Percentiles rank a stretch among this genome's conserved stretches.
Conservation (phyloP, 2,329 filamentous ascomycete species). For the Cladosporium sphaerospermum region DNA sequence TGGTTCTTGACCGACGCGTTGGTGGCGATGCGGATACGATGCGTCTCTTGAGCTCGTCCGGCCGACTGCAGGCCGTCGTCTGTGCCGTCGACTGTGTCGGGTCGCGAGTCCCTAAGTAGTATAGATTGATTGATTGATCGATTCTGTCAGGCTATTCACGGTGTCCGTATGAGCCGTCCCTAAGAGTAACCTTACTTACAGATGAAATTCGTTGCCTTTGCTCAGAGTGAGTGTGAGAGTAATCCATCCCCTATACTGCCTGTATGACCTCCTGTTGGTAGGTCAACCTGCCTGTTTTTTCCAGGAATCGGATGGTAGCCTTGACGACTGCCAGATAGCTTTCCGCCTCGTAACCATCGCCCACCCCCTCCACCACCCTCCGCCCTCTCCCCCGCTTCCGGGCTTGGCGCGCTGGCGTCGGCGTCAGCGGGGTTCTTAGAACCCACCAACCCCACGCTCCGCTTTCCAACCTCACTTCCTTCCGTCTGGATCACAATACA, state of each 20-base stretch:
- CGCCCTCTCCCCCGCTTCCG: no score
- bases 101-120: no score
- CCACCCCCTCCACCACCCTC: no score
- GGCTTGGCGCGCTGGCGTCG: no score
- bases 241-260: background rate
- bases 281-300: background rate
- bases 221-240: background rate
- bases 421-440: no score
- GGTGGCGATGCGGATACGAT: background rate
- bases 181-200: background rate
- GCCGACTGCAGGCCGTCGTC: background rate
- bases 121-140: constrained; percentile 42
- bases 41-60: background rate
- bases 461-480: no score
- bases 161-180: background rate
- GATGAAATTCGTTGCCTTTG: background rate
- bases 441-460: no score
- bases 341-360: no score
- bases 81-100: no score
- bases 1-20: constrained; percentile 1
- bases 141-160: background rate
- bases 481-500: no score
- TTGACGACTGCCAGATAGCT: background rate
- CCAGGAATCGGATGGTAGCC: background rate
- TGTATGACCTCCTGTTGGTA: background rate